Evolutionary conservation across 371 early-diverging fungal species (phyloP), one percentile per base, ranked within the genome.

Genomic region (Smittium mucronatum): DNA sequence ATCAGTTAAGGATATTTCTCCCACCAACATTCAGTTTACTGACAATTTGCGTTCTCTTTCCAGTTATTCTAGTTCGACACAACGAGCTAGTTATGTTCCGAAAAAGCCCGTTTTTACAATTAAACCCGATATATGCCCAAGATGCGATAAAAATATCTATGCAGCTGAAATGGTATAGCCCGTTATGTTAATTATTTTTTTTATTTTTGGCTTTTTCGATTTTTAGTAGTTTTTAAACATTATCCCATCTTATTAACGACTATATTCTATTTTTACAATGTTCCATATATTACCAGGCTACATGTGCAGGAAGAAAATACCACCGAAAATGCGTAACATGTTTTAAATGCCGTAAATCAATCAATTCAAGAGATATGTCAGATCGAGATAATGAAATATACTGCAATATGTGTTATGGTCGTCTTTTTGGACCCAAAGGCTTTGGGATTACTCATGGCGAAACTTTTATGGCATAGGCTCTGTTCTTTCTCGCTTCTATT

Each of bases 351-450:
- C 71, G 73, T 58, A 69, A 77, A 16, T 36, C 74, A 21, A 71
- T 83, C 28, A 71, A 72, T 64, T 76, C 83, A 16, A 33, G 73
- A 36, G 80, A 81, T 66, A 72, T 83, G 61, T 74, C 78, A 5
- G 83, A 83, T 34, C 76, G 75, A 57, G 78, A 82, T 26, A 72
- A 76, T 35, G 79, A 83, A 34, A 75, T 82, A 29, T 83, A 76
- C 74, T 83, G 83, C 70, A 70, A 74, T 31, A 69, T 72, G 16
- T 83, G 83, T 70, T 83, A 83, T 63, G 76, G 78, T 28, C 74
- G 69, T 69, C 67, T 75, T 58, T 83, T 80, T 78, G 83, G 83
- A 0, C 80, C 83, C 59, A 83, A 81, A 72, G 83, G 59, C 11
- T 59, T n/a, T 26, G 28, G 28, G 2, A 59, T 59, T 5, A 28